Conservation (phyloP, 306 rosid genomes). For the Betula pendula region DNA sequence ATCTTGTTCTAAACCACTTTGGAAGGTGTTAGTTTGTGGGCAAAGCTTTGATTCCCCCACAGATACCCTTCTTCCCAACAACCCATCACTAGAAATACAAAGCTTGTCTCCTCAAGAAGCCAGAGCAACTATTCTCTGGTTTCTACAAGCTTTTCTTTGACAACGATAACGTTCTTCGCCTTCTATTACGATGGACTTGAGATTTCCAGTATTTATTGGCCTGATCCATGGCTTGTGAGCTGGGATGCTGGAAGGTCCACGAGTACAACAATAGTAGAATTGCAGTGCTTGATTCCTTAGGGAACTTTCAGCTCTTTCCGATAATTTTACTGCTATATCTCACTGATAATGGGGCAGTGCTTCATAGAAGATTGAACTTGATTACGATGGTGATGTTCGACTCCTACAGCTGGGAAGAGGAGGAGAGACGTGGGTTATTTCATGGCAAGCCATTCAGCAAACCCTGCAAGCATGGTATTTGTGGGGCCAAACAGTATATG, state of each 20-base stretch:
- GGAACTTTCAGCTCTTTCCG: slow-evolving; percentile 54
- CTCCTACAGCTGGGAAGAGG: slow-evolving; percentile 39
- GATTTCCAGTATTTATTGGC: slow-evolving; percentile 59
- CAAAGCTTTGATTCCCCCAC: slow-evolving; percentile 54
- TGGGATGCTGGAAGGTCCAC: slow-evolving; percentile 38
- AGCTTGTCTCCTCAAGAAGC: slow-evolving; percentile 52
- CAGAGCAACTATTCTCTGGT: slow-evolving; percentile 43
- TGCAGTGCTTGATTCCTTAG: slow-evolving; percentile 43
- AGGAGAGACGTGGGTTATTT: slow-evolving; percentile 34
- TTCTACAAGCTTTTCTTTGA: slow-evolving; percentile 48
- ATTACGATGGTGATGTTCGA: slow-evolving; percentile 53
- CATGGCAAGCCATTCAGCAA: slow-evolving; percentile 50
- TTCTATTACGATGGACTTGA: slow-evolving; percentile 52
- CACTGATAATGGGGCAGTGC: slow-evolving; percentile 44
- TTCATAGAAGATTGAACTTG: slow-evolving; percentile 49
- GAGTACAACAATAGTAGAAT: slow-evolving; percentile 46
- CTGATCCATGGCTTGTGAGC: slow-evolving; percentile 38
- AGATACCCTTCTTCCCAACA: slow-evolving; percentile 51
- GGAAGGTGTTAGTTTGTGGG: slow-evolving; percentile 36
- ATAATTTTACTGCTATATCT: slow-evolving; percentile 31
- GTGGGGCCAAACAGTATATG: slow-evolving; percentile 51
- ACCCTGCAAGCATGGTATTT: slow-evolving; percentile 50
- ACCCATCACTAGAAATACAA: slow-evolving; percentile 32
- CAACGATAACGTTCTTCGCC: slow-evolving; percentile 44
- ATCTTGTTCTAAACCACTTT: slow-evolving; percentile 33